Percentiles rank a stretch among this genome's conserved stretches.
phyloP scores from a whole-genome alignment of 2,329 filamentous ascomycete genomes.

The Ceratocystis harringtonii region DNA sequence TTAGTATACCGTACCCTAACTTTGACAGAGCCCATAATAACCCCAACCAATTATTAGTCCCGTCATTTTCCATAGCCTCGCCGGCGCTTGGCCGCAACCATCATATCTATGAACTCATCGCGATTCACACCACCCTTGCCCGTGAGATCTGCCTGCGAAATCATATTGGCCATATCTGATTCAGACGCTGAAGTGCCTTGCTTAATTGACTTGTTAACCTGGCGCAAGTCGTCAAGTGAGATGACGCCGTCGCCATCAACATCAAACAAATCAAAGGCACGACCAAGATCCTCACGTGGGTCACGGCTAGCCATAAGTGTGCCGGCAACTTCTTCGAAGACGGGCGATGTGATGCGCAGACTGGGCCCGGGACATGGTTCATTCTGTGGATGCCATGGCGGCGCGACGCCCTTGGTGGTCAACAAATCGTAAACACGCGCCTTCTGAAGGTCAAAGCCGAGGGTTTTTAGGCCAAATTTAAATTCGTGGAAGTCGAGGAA shows the following conservation, averaged over 20 bases:
- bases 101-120: slow-evolving; percentile 54
- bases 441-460: slow-evolving; percentile 85
- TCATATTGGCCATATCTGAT: slow-evolving; percentile 86
- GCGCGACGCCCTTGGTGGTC: slow-evolving; percentile 62
- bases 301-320: slow-evolving; percentile 68
- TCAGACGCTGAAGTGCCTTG: slow-evolving; percentile 69
- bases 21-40: background rate
- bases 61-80: slow-evolving; percentile 17
- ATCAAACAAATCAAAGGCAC: slow-evolving; percentile 89
- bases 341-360: slow-evolving; percentile 57
- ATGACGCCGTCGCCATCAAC: slow-evolving; percentile 84
- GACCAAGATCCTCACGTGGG: slow-evolving; percentile 76
- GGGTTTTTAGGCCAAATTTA: slow-evolving; percentile 85
- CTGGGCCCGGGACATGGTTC: slow-evolving; percentile 41
- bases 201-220: slow-evolving; percentile 79
- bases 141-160: slow-evolving; percentile 93
- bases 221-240: slow-evolving; percentile 69
- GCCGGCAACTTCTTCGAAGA: slow-evolving; percentile 64
- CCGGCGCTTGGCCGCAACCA: slow-evolving; percentile 24
- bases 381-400: slow-evolving; percentile 40
- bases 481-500: slow-evolving; percentile 97
- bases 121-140: slow-evolving; percentile 67
- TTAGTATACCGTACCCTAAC: background rate
- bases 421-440: slow-evolving; percentile 69
- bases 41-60: background rate